phyloP scores from a whole-genome alignment of 208 protist species.

The Spironucleus salmonicida region DNA sequence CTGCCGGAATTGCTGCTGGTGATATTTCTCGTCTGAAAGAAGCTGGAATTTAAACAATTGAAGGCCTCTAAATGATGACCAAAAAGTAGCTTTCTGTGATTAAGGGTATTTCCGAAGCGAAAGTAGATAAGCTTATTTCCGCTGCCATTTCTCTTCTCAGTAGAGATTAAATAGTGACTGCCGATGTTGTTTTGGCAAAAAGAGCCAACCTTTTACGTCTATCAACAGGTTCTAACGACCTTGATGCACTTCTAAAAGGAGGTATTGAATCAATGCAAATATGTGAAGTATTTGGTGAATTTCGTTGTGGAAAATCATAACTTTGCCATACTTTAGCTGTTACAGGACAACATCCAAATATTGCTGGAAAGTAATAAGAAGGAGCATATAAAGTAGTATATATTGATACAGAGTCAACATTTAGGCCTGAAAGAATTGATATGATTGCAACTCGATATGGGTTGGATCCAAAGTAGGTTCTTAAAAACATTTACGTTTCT shows the following conservation, averaged over 20 bases:
- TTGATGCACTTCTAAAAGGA: conserved; percentile 77
- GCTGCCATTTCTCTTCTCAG: conserved; percentile 61
- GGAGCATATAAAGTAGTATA: conserved; percentile 56
- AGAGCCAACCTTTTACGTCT: conserved; percentile 63
- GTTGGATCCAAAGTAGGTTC: conserved; percentile 62
- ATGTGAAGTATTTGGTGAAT: conserved; percentile 65
- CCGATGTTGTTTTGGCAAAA: conserved; percentile 58
- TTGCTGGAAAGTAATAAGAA: conserved; percentile 51
- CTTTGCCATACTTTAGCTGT: conserved; percentile 88
- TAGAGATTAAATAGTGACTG: conserved; percentile 58
- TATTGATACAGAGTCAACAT: conserved; percentile 93
- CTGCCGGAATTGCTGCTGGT: conserved; percentile 27
- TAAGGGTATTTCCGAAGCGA: conserved; percentile 89
- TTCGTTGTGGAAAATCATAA: conserved; percentile 88
- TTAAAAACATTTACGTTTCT: conserved; percentile 88
- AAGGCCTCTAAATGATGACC: conserved; percentile 50
- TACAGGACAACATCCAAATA: conserved; percentile 71
- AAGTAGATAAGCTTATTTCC: conserved; percentile 89
- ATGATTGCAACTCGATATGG: conserved; percentile 79
- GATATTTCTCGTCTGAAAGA: conserved; percentile 58
- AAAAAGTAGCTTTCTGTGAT: conserved; percentile 57
- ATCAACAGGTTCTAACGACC: conserved; percentile 68
- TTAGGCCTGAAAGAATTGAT: conserved; percentile 78
- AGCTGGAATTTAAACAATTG: conserved; percentile 51
- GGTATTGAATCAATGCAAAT: conserved; percentile 77